Evolutionary conservation across 2,329 filamentous ascomycete species (phyloP).

Genomic region (Fonsecaea pedrosoi): DNA sequence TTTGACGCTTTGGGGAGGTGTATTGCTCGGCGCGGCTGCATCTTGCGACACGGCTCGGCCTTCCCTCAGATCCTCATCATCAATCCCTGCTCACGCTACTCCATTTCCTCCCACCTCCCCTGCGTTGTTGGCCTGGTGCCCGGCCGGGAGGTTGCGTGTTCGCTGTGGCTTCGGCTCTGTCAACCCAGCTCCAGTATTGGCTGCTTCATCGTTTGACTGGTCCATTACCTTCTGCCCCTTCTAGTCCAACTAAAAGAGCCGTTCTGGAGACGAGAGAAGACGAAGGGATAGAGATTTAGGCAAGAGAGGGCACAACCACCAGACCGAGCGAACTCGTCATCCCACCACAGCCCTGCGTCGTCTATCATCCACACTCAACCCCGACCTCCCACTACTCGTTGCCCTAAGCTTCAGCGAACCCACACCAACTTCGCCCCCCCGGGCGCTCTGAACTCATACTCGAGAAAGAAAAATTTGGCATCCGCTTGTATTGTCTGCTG

Average conservation of each 20-base stretch:
- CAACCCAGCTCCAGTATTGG: background rate
- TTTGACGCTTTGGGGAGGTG: background rate
- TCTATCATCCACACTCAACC: background rate
- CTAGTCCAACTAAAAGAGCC: background rate
- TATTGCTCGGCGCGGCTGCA: background rate
- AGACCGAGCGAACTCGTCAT: slow-evolving; percentile 11
- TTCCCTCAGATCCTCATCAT: slow-evolving; percentile 13
- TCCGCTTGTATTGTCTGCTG: slow-evolving; percentile 4
- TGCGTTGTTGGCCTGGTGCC: background rate
- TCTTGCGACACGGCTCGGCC: slow-evolving; percentile 14
- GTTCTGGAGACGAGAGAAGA: background rate
- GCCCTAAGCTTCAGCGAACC: slow-evolving; percentile 1
- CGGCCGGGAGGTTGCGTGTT: slow-evolving; percentile 12
- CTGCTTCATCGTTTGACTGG: slow-evolving; percentile 6
- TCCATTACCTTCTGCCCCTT: slow-evolving; percentile 13
- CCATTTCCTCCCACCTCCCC: background rate
- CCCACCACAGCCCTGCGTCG: slow-evolving; percentile 12
- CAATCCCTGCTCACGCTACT: slow-evolving; percentile 5
- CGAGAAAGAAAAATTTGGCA: slow-evolving; percentile 10
- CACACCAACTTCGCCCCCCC: slow-evolving; percentile 1
- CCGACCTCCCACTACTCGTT: background rate
- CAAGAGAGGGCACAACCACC: background rate
- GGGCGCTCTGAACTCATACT: background rate
- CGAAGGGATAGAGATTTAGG: background rate
- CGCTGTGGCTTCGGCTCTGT: slow-evolving; percentile 12